phyloP scores from a whole-genome alignment of 257 asterid genomes.

The Nicotiana sylvestris region DNA sequence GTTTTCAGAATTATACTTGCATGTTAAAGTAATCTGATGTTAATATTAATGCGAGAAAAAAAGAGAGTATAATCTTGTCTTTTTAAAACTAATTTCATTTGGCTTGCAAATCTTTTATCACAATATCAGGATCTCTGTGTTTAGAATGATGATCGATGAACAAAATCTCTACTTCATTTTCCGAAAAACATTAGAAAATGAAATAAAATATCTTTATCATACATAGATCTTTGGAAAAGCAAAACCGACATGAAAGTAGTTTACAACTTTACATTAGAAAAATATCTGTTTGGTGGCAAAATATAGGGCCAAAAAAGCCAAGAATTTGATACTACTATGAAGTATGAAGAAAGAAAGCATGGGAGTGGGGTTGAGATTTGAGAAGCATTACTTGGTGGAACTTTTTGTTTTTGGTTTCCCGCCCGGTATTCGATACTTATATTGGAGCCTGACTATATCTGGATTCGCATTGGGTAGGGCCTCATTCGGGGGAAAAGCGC shows the following conservation, averaged over 20 bases:
- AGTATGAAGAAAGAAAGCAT: neutral
- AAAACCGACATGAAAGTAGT: neutral
- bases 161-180: neutral
- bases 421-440: too few relatives aligned
- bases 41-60: neutral
- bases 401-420: neutral
- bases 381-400: neutral
- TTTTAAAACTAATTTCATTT: neutral
- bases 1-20: neutral
- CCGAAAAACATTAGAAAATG: neutral
- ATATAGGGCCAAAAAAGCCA: neutral
- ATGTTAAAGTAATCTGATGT: neutral
- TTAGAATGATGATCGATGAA: neutral
- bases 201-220: neutral
- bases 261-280: neutral
- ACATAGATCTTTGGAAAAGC: neutral
- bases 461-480: too few relatives aligned
- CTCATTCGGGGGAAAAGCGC: too few relatives aligned
- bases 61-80: neutral
- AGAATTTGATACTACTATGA: neutral
- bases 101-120: neutral
- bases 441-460: too few relatives aligned
- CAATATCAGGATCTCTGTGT: neutral
- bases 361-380: neutral
- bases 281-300: neutral